These are phyloP conservation scores for Gynandropsis gynandra DNA, from an alignment of 345 rosid species.

Conservation along the genomic window DNA sequence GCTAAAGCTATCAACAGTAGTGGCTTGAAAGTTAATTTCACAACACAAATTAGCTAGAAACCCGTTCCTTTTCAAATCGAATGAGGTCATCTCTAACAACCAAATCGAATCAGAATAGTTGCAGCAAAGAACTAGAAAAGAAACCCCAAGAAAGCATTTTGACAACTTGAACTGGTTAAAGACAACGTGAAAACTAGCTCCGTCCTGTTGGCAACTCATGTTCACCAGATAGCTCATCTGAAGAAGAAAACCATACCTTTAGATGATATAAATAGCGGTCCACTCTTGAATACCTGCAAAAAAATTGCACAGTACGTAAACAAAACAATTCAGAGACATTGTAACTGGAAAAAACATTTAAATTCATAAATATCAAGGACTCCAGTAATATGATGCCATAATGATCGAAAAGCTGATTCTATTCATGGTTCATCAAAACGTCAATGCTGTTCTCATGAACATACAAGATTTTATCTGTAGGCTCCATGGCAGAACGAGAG, in stretches of 20 bases:
- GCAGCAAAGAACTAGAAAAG: no score
- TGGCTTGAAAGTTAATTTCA: slow-evolving; percentile 4
- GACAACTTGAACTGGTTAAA: not conserved
- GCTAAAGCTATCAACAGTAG: slow-evolving; percentile 1
- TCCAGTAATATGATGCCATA: not conserved
- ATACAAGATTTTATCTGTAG: not conserved
- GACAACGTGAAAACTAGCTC: not conserved
- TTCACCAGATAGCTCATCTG: not conserved
- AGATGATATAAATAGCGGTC: slow-evolving; percentile 71
- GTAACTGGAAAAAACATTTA: no score
- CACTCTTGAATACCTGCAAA: slow-evolving; percentile 80
- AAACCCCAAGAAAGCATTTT: slow-evolving; percentile 4
- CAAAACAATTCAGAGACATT: not conserved
- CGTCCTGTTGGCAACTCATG: no score
- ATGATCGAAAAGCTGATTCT: not conserved
- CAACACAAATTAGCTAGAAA: not conserved
- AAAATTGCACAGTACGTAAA: not conserved
- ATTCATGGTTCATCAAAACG: not conserved
- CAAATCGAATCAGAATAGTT: no score
- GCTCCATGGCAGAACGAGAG: not conserved
- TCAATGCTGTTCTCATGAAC: not conserved
- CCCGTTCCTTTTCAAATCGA: no score
- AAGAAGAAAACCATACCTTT: slow-evolving; percentile 45
- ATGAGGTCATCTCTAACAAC: no score
- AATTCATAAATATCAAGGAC: no score